Evolutionary conservation across 2,329 filamentous ascomycete genomes (phyloP).

Genomic region (Paraconiothyrium sp.): DNA sequence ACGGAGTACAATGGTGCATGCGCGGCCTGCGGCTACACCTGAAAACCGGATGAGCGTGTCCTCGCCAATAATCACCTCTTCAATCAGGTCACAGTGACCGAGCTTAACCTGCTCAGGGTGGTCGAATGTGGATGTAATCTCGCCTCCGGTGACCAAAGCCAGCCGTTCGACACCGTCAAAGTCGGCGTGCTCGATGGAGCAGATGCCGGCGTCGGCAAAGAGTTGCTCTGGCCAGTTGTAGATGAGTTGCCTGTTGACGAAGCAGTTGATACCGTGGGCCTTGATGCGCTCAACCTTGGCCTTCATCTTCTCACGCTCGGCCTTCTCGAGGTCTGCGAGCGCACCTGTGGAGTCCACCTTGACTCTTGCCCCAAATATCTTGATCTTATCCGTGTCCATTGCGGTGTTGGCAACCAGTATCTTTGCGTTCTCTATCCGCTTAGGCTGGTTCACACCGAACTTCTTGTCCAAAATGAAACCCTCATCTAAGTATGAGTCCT

Average conservation of each 20-base stretch:
- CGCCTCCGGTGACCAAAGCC: constrained; percentile 93
- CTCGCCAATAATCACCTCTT: constrained; percentile 98
- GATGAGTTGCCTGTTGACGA: constrained; percentile 98
- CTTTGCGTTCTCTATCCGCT: constrained; percentile 96
- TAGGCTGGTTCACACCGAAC: constrained; percentile 98
- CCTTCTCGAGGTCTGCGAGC: constrained; percentile 97
- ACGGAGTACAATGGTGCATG: constrained; percentile 95
- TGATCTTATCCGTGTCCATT: constrained; percentile 99
- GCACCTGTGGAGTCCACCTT: constrained; percentile 97
- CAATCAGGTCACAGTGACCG: constrained; percentile 92
- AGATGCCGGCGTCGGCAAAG: constrained; percentile 96
- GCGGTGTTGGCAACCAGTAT: constrained; percentile 97
- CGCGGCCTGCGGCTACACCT: constrained; percentile 89
- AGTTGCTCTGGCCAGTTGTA: constrained; percentile 99
- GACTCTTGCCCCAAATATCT: constrained; percentile 97
- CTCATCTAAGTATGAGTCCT: constrained; percentile 96
- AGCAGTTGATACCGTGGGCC: constrained; percentile 98
- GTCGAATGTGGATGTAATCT: constrained; percentile 97
- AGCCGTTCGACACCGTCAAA: constrained; percentile 97
- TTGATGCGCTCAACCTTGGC: constrained; percentile 99
- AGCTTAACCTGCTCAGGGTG: constrained; percentile 97
- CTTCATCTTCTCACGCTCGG: constrained; percentile 99
- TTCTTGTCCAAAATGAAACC: constrained; percentile 99
- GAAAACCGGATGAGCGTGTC: constrained; percentile 98
- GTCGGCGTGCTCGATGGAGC: constrained; percentile 98